Evolutionary conservation across 176 grass and related monocot genomes (phyloP).

Genomic region (Musa beccarii): DNA sequence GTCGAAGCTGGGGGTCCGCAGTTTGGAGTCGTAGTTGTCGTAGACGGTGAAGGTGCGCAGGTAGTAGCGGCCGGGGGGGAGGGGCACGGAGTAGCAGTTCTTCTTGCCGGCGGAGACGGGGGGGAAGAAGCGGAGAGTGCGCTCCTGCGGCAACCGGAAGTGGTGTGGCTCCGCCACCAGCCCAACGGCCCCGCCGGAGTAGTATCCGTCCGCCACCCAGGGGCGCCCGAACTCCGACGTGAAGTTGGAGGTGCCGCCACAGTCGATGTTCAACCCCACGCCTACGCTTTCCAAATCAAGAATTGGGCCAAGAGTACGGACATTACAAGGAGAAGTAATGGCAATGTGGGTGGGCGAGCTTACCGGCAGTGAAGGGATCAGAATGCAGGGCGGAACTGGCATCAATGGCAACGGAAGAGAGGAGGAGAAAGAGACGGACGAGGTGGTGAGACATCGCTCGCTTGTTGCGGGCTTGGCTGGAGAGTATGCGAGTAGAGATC

Average conservation of each 20-base stretch:
- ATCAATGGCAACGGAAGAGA: background rate
- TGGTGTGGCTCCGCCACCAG: slow-evolving; percentile 91
- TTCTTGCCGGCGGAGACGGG: slow-evolving; percentile 74
- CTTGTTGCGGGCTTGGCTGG: no score
- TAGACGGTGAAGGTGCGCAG: slow-evolving; percentile 92
- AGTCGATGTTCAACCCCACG: slow-evolving; percentile 75
- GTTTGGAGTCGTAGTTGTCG: slow-evolving; percentile 96
- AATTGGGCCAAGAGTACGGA: background rate
- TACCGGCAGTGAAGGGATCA: background rate
- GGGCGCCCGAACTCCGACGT: slow-evolving; percentile 58
- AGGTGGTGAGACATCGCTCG: background rate
- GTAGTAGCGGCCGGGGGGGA: slow-evolving; percentile 75
- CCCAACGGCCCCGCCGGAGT: slow-evolving; percentile 40
- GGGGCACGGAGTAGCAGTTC: slow-evolving; percentile 74
- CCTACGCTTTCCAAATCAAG: background rate
- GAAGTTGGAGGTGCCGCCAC: slow-evolving; percentile 76
- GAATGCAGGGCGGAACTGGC: background rate
- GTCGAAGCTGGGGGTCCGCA: slow-evolving; percentile 74
- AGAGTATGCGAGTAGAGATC: no score
- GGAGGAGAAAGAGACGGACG: background rate
- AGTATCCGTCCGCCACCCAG: slow-evolving; percentile 81
- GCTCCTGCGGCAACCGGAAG: slow-evolving; percentile 72
- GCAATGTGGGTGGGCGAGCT: background rate
- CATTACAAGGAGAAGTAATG: background rate
- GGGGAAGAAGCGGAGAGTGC: slow-evolving; percentile 92